Evolutionary conservation across 805 yeast genomes (phyloP), one percentile per base, ranked within the genome.

Genomic region (Metschnikowia lachancei): DNA sequence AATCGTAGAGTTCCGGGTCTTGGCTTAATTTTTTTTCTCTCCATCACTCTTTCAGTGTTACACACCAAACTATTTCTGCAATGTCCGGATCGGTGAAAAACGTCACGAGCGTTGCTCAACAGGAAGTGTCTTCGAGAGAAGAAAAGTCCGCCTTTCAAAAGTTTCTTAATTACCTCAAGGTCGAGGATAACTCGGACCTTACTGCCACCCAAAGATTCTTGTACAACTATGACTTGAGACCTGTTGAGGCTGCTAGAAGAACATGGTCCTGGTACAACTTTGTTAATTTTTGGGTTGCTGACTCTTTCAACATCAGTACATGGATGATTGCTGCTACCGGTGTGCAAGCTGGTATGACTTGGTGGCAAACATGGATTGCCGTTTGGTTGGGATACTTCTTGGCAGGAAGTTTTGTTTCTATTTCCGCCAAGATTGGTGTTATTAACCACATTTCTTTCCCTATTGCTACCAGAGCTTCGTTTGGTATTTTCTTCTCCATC

Each of bases 271-370:
- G 95, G 95, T 82, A 72, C 64, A 87, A 88, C 63, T 89, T 70
- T 61, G 82, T 85, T 12, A 81, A 78, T 53, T 85, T 87, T 57
- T 89, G 97, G 97, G 65, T 89, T 47, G 89, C 96, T 0, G 97
- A 89, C 62, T 82, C 95, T 28, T 87, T 89, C 70, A 89, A 89
- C 66, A 81, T 89, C 61, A 88, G 87, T 63, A 87, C 96, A 5
- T 88, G 92, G 89, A 90, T 86, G 70, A 87, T 89, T 56, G 96
- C 95, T 2, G 82, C 92, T 8, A 85, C 95, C 0, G 95, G 95
- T 57, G 66, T 71, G 30, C 83, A 85, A 47, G 72, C 75, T 44
- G 80, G 82, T 18, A 69, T 89, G 66, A 78, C 83, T 14, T 88
- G 96, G 95, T 89, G 95, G 95, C 90, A 83, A 61, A 82, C 86